Evolutionary conservation across 306 rosid genomes (phyloP), one percentile per base, ranked within the genome.

Genomic region (Sicyos edulis): DNA sequence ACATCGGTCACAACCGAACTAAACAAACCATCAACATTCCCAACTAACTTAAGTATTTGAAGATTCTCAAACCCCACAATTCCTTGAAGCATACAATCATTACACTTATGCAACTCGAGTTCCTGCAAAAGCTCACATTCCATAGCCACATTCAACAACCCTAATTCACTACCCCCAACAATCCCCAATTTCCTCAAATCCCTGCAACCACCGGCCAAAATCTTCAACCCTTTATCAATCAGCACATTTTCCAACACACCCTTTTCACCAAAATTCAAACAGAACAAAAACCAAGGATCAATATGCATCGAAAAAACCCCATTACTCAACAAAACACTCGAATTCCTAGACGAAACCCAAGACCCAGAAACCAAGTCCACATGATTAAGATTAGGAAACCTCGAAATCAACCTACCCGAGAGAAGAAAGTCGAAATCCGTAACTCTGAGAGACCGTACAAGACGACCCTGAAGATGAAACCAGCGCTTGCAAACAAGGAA

Each of bases 401-500:
- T 79, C 4, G 77, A 21, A 73, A 84, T 64, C 44, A 91, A 77
- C 78, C 95, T 88, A 78, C 99, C 99, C n/a, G 96, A 87, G 11
- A 88, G 81, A 29, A 91, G 77, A 70, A 93, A 93, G 17, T 88
- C 91, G 87, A 92, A 93, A 59, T 88, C 95, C n/a, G 78, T 64
- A 10, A 88, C 79, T 75, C 75, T 83, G 14, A 90, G 64, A 4
- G 95, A 81, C 22, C 78, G 83, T 2, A 89, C 76, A 9, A 93
- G 82, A 0, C 99, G 84, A 22, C 96, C 97, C 57, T 93, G 95
- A 29, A 93, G 87, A 75, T 83, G 77, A 53, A 93, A 76, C 99
- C 99, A 93, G 6, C 99, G 90, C 77, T 89, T 91, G 82, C 99
- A 93, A 56, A 93, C 97, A 0, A 93, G 86, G 13, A 86, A 86